Evolutionary conservation across 2,329 filamentous ascomycete genomes (phyloP).

Genomic region (Aspergillus cejpii): DNA sequence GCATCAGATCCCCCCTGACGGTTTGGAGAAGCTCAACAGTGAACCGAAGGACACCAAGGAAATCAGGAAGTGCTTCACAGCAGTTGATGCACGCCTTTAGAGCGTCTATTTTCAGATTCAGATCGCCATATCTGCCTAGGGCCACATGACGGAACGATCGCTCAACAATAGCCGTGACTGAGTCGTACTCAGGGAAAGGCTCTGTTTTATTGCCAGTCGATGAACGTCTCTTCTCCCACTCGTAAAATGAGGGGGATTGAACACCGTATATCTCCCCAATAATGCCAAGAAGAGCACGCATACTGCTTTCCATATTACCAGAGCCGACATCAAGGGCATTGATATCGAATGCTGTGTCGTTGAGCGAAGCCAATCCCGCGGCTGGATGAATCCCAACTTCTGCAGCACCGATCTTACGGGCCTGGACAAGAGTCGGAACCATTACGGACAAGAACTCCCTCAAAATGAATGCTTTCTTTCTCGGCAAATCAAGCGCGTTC

Average conservation of each 20-base stretch:
- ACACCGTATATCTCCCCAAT: constrained; percentile 39
- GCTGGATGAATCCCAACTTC: constrained; percentile 94
- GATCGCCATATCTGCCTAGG: constrained; percentile 62
- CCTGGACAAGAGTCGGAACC: constrained; percentile 79
- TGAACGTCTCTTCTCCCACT: constrained; percentile 28
- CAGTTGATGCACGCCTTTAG: constrained; percentile 86
- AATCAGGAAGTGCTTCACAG: constrained; percentile 87
- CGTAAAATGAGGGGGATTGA: constrained; percentile 32
- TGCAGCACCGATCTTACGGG: constrained; percentile 85
- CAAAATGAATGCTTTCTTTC: constrained; percentile 87
- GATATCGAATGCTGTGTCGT: constrained; percentile 44
- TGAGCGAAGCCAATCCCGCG: constrained; percentile 70
- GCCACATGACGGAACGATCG: constrained; percentile 42
- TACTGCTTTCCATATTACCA: constrained; percentile 39
- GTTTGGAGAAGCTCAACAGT: constrained; percentile 77
- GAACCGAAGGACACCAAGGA: constrained; percentile 79
- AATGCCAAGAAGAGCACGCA: constrained; percentile 34
- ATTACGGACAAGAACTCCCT: constrained; percentile 77
- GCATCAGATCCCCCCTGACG: constrained; percentile 67
- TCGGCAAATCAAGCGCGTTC: constrained; percentile 67
- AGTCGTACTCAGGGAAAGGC: constrained; percentile 28
- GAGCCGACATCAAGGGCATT: constrained; percentile 39
- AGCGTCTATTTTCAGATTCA: constrained; percentile 75
- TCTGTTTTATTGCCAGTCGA: constrained; percentile 14
- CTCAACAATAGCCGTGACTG: constrained; percentile 36